phyloP scores from a whole-genome alignment of 2,329 filamentous ascomycete genomes.

The Neofusicoccum laricinum region DNA sequence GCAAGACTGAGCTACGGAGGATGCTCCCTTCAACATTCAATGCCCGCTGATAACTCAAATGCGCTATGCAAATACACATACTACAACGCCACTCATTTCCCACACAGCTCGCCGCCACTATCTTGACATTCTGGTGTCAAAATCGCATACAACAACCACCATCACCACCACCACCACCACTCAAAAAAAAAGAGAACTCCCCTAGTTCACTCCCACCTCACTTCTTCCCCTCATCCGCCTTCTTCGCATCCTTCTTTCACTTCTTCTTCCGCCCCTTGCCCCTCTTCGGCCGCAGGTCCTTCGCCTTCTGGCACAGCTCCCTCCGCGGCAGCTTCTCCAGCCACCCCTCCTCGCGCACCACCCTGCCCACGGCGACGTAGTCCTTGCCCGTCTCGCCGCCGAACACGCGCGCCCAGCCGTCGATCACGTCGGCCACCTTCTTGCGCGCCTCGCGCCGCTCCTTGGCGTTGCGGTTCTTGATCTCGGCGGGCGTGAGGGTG shows the following conservation, averaged over 20 bases:
- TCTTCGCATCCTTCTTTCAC: background rate
- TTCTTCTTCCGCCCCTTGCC: slow-evolving; percentile 39
- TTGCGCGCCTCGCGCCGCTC: slow-evolving; percentile 65
- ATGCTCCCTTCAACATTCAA: background rate
- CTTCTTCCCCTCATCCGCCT: background rate
- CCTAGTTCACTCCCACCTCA: too few relatives aligned
- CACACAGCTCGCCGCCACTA: background rate
- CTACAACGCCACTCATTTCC: background rate
- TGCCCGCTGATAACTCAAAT: background rate
- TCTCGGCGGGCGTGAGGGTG: slow-evolving; percentile 26
- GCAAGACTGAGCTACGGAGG: background rate
- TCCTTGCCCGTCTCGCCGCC: slow-evolving; percentile 64
- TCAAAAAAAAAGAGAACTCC: too few relatives aligned
- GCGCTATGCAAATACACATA: background rate
- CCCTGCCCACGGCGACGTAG: slow-evolving; percentile 76
- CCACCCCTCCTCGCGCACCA: slow-evolving; percentile 62
- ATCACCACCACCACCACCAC: too few relatives aligned
- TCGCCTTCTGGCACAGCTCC: slow-evolving; percentile 68
- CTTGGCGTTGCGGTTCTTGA: slow-evolving; percentile 55
- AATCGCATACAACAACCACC: too few relatives aligned
- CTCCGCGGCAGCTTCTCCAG: slow-evolving; percentile 57
- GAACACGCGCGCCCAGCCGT: slow-evolving; percentile 85
- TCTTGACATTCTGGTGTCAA: background rate
- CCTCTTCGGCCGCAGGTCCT: slow-evolving; percentile 61
- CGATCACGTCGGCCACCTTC: slow-evolving; percentile 64